phyloP scores from a whole-genome alignment of 2,329 filamentous ascomycete species.

The Atkinsonella hypoxylon region DNA sequence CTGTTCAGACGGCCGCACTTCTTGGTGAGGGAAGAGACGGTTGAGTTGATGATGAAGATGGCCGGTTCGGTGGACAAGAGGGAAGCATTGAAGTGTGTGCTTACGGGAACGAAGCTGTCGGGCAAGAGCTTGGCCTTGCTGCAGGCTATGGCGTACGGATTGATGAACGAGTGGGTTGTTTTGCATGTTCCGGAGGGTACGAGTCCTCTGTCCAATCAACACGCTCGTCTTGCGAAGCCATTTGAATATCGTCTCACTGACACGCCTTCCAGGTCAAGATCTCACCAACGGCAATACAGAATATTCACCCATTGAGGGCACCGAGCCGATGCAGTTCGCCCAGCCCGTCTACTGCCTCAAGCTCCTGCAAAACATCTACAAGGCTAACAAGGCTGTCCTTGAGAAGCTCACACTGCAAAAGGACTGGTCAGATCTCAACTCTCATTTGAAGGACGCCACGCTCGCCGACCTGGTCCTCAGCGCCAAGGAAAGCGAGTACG shows the following conservation, averaged over 20 bases:
- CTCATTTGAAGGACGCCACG: conserved; percentile 38
- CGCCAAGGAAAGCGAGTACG: conserved; percentile 61
- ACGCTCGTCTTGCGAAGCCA: no score
- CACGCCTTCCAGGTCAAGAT: conserved; percentile 47
- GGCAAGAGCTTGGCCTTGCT: conserved; percentile 83
- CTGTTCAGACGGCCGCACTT: conserved; percentile 74
- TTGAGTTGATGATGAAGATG: conserved; percentile 55
- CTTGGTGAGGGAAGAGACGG: conserved; percentile 67
- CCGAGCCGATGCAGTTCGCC: conserved; percentile 49
- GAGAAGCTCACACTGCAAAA: conserved; percentile 32
- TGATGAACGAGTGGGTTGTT: conserved; percentile 78
- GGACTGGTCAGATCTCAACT: conserved; percentile 29
- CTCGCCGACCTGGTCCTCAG: conserved; percentile 60
- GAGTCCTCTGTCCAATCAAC: conserved; percentile 10
- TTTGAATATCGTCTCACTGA: not conserved
- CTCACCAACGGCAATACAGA: conserved; percentile 69
- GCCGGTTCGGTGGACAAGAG: conserved; percentile 38
- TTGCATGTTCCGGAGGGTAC: conserved; percentile 81
- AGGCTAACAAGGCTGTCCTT: conserved; percentile 60
- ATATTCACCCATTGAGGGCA: conserved; percentile 58
- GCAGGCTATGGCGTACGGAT: conserved; percentile 71
- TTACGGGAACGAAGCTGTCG: conserved; percentile 61
- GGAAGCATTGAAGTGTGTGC: conserved; percentile 48
- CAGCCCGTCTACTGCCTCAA: conserved; percentile 69
- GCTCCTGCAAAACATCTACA: conserved; percentile 59